A percentile compares a stretch with the other conserved stretches of the same genome.
These are phyloP conservation scores for Aciculoconidium aculeatum DNA, from an alignment of 805 yeast species.

Conservation along the genomic window DNA sequence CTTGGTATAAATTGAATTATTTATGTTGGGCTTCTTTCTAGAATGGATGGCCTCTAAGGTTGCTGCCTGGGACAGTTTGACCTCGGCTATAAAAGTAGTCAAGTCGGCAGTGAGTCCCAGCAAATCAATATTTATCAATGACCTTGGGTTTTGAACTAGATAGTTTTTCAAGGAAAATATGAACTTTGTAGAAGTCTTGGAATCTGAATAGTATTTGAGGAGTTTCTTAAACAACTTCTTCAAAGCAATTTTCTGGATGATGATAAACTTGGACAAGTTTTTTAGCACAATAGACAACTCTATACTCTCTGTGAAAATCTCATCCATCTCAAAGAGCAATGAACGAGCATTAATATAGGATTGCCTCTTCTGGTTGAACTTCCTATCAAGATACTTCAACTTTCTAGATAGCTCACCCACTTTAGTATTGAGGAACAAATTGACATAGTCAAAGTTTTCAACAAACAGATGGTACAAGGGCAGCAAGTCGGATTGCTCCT, in stretches of 20 bases:
- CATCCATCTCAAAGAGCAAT: slow-evolving; percentile 17
- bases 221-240: slow-evolving; percentile 72
- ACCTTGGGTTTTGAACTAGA: slow-evolving; percentile 39
- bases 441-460: slow-evolving; percentile 55
- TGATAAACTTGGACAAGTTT: slow-evolving; percentile 61
- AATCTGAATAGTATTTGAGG: slow-evolving; percentile 35
- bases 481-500: slow-evolving; percentile 19
- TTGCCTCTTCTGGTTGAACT: slow-evolving; percentile 10
- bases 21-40: slow-evolving; percentile 2
- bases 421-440: slow-evolving; percentile 62
- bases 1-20: background rate
- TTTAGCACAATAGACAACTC: slow-evolving; percentile 45
- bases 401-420: slow-evolving; percentile 55
- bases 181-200: slow-evolving; percentile 16
- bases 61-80: slow-evolving; percentile 8
- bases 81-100: slow-evolving; percentile 35
- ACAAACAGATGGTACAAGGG: slow-evolving; percentile 34
- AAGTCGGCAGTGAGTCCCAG: slow-evolving; percentile 57
- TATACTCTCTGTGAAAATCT: slow-evolving; percentile 32
- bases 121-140: slow-evolving; percentile 58
- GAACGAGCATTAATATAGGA: slow-evolving; percentile 4
- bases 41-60: slow-evolving; percentile 5
- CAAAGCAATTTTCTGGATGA: slow-evolving; percentile 68
- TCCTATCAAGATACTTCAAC: slow-evolving; percentile 29
- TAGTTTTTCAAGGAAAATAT: slow-evolving; percentile 24